Evolutionary conservation across 768 basidiomycete genomes (phyloP).

Genomic region (Russula dissimulans): DNA sequence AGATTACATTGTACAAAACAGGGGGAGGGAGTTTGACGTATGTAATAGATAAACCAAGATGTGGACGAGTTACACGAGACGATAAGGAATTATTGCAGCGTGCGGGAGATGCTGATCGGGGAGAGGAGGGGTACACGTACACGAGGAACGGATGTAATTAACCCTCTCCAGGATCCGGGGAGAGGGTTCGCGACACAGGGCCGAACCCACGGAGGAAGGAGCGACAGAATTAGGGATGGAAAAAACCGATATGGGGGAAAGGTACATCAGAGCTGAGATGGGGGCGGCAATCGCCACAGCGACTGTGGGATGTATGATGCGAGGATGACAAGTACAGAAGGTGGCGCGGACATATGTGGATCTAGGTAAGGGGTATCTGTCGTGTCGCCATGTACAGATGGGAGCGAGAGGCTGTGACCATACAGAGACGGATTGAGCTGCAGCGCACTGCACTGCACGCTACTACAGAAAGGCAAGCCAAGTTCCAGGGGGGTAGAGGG

Average conservation of each 20-base stretch:
- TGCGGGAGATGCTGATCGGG: slow-evolving; percentile 1
- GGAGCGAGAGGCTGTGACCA: background rate
- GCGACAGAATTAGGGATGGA: background rate
- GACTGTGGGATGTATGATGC: background rate
- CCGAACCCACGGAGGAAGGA: background rate
- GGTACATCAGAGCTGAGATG: slow-evolving; percentile 7
- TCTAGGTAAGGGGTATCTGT: slow-evolving; percentile 14
- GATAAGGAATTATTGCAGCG: slow-evolving; percentile 10
- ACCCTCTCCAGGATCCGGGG: slow-evolving; percentile 6
- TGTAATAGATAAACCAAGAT: slow-evolving; percentile 13
- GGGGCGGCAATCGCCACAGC: background rate
- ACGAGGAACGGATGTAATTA: background rate
- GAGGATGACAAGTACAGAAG: background rate
- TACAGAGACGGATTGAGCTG: background rate
- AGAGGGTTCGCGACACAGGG: background rate
- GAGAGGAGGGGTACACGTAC: background rate
- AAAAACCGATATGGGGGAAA: background rate
- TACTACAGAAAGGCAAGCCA: background rate
- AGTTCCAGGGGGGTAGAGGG: background rate
- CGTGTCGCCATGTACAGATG: background rate
- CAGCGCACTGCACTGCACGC: background rate
- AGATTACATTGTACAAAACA: slow-evolving; percentile 9
- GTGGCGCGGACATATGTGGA: background rate
- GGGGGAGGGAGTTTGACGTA: background rate
- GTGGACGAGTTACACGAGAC: slow-evolving; percentile 9